Evolutionary conservation across 352 stramenopile species (phyloP).

Genomic region (Phytophthora capsici): DNA sequence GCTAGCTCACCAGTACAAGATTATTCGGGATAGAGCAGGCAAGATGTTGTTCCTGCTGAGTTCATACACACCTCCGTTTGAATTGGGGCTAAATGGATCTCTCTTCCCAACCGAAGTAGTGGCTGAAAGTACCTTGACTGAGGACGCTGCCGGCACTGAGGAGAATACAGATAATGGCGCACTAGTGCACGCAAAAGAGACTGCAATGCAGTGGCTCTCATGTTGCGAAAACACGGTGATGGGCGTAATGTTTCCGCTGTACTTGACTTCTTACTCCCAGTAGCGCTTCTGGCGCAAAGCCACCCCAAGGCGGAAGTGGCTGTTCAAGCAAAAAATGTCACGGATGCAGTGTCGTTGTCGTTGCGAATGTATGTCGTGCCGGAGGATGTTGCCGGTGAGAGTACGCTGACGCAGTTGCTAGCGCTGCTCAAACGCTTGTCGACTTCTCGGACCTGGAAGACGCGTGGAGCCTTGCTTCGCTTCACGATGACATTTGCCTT

Average conservation of each 20-base stretch:
- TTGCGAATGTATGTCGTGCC: conserved; percentile 55
- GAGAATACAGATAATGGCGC: conserved; percentile 13
- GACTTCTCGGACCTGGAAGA: conserved; percentile 64
- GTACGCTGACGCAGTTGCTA: conserved; percentile 39
- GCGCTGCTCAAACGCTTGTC: conserved; percentile 51
- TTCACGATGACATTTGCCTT: conserved; percentile 81
- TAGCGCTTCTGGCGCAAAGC: conserved; percentile 74
- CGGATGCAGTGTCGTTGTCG: conserved; percentile 62
- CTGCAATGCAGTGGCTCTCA: conserved; percentile 72
- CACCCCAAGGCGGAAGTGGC: conserved; percentile 75
- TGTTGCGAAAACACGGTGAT: conserved; percentile 62
- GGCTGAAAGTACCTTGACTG: neutral
- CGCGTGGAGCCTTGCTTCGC: conserved; percentile 67
- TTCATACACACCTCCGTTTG: conserved; percentile 6
- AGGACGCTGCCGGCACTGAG: conserved; percentile 5
- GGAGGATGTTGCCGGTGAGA: conserved; percentile 9
- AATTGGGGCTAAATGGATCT: neutral
- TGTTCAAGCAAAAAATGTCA: conserved; percentile 65
- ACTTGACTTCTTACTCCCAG: conserved; percentile 56
- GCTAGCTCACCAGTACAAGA: conserved; percentile 79
- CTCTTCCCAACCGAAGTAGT: neutral
- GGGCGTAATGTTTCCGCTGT: conserved; percentile 48
- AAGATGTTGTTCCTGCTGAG: conserved; percentile 68
- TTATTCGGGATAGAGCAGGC: conserved; percentile 71
- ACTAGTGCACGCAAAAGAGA: conserved; percentile 62